Percentiles rank a stretch among this genome's conserved stretches.
phyloP scores from a whole-genome alignment of 108 stramenopile genomes.

The Epipyxis sp. region DNA sequence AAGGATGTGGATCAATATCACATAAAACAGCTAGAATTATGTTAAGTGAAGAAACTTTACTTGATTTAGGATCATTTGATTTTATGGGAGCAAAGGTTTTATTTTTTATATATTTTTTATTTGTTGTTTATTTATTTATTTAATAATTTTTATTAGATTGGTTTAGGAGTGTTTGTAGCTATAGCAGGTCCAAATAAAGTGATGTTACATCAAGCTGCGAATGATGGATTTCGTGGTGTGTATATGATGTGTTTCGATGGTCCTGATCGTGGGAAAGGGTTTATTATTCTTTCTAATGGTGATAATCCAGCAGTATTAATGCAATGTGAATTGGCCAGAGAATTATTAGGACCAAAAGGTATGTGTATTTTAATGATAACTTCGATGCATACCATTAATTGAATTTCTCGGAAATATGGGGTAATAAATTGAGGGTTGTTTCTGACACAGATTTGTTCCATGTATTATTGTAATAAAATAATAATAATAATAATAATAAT shows the following conservation, averaged over 20 bases:
- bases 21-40: slow-evolving; percentile 26
- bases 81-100: slow-evolving; percentile 37
- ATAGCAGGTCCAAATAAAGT: slow-evolving; percentile 33
- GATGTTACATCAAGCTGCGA: slow-evolving; percentile 38
- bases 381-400: background rate
- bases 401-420: background rate
- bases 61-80: slow-evolving; percentile 21
- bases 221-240: slow-evolving; percentile 38
- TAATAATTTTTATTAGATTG: too few relatives aligned
- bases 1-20: background rate
- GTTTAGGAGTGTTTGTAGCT: slow-evolving; percentile 36
- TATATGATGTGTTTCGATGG: slow-evolving; percentile 41
- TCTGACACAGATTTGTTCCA: background rate
- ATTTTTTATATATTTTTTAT: too few relatives aligned
- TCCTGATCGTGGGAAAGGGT: slow-evolving; percentile 24
- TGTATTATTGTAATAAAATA: background rate
- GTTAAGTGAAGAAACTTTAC: slow-evolving; percentile 3
- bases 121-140: too few relatives aligned
- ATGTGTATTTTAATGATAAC: background rate
- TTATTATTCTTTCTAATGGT: slow-evolving; percentile 30
- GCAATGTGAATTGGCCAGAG: background rate
- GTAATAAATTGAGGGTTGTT: too few relatives aligned
- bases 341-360: background rate
- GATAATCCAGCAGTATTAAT: slow-evolving; percentile 38
- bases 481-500: too few relatives aligned